Evolutionary conservation across 257 asterid species (phyloP).

Genomic region (Ligustrum vulgare): DNA sequence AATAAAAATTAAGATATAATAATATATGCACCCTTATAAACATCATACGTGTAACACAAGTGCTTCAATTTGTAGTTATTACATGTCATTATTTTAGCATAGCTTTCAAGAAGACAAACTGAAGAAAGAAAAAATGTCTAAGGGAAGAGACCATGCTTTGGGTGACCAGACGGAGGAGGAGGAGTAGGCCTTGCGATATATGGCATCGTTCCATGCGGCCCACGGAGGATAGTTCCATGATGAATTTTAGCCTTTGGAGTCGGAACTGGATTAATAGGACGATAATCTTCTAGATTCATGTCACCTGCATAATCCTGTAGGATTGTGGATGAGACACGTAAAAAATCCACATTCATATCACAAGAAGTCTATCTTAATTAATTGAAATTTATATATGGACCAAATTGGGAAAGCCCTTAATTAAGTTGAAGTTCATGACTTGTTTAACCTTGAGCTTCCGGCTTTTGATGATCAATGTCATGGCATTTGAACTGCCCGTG

Average conservation of each 20-base stretch:
- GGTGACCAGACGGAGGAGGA: conserved; percentile 58
- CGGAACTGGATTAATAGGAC: conserved; percentile 77
- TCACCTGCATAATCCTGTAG: conserved; percentile 36
- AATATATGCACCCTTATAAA: too few species aligned
- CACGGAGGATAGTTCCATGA: conserved; percentile 59
- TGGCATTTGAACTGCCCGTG: conserved; percentile 14
- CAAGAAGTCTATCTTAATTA: neutral
- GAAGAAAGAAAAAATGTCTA: neutral
- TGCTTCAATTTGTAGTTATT: too few species aligned
- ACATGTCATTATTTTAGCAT: neutral
- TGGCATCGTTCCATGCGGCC: conserved; percentile 74
- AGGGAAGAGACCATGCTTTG: conserved; percentile 26
- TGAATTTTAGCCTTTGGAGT: conserved; percentile 66
- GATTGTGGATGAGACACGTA: neutral
- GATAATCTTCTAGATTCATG: conserved; percentile 59
- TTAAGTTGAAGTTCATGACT: neutral
- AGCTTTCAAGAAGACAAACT: neutral
- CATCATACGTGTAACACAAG: too few species aligned
- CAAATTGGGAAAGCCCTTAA: neutral
- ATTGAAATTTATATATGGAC: too few species aligned
- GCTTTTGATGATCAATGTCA: conserved; percentile 25
- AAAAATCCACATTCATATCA: neutral
- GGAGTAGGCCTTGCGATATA: conserved; percentile 78
- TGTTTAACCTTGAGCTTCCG: conserved; percentile 61
- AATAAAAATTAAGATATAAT: too few species aligned